A percentile compares a stretch with the other conserved stretches of the same genome.
phyloP scores from a whole-genome alignment of 1,284 basidiomycete species.

The Quambalaria eucalypti region DNA sequence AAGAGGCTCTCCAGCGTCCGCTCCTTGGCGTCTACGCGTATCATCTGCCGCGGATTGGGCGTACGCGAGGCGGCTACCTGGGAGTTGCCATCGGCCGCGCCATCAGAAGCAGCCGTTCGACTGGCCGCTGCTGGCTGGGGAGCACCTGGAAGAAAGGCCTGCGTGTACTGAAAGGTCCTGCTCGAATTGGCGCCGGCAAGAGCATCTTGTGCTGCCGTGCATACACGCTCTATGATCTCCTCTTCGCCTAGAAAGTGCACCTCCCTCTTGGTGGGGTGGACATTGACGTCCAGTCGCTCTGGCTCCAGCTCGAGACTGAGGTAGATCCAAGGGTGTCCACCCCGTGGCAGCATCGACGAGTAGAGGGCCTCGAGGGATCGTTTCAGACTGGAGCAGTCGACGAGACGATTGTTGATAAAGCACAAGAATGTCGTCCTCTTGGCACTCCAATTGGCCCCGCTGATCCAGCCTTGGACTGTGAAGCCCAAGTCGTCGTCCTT shows the following conservation, averaged over 20 bases:
- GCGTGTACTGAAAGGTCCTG: slow-evolving; percentile 31
- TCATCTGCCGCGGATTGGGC: slow-evolving; percentile 69
- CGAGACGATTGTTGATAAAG: slow-evolving; percentile 96
- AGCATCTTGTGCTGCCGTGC: slow-evolving; percentile 40
- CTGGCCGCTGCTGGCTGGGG: background rate
- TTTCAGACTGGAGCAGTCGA: slow-evolving; percentile 80
- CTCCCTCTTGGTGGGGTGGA: slow-evolving; percentile 95
- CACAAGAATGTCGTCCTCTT: slow-evolving; percentile 77
- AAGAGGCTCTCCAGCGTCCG: slow-evolving; percentile 76
- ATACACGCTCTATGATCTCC: slow-evolving; percentile 68
- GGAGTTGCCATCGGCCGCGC: background rate
- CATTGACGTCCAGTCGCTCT: slow-evolving; percentile 85
- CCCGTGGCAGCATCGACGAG: slow-evolving; percentile 77
- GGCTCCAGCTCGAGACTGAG: slow-evolving; percentile 78
- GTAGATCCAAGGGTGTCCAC: slow-evolving; percentile 81
- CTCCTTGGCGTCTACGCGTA: slow-evolving; percentile 76
- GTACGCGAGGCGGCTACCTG: background rate
- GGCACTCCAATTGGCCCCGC: slow-evolving; percentile 77
- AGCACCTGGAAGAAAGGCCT: slow-evolving; percentile 10
- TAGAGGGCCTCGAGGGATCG: slow-evolving; percentile 81
- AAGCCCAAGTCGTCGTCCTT: slow-evolving; percentile 21
- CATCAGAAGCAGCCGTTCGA: background rate
- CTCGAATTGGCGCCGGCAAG: slow-evolving; percentile 33
- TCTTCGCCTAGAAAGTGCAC: slow-evolving; percentile 94
- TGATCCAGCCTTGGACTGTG: slow-evolving; percentile 60